phyloP scores from a whole-genome alignment of 2,329 filamentous ascomycete genomes.

The Fusarium falciforme region DNA sequence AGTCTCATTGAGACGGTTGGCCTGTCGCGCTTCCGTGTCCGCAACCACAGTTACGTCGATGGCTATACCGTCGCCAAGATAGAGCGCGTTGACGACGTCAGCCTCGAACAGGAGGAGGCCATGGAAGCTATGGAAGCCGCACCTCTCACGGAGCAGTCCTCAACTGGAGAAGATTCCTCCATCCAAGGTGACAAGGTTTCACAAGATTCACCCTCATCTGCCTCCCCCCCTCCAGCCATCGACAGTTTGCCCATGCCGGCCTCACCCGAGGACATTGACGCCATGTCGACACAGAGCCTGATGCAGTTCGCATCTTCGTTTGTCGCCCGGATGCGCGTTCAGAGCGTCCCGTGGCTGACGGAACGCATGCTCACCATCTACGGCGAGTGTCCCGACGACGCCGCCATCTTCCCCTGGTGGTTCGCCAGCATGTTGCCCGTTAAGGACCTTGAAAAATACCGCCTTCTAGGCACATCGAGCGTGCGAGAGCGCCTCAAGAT shows the following conservation, averaged over 20 bases:
- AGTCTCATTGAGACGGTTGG: conserved; percentile 85
- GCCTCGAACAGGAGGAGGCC: conserved; percentile 81
- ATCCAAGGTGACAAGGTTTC: conserved; percentile 8
- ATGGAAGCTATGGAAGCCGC: conserved; percentile 74
- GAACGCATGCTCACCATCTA: conserved; percentile 78
- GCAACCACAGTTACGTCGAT: conserved; percentile 73
- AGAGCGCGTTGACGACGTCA: conserved; percentile 84
- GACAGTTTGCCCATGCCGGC: conserved; percentile 9
- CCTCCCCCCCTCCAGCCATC: neutral
- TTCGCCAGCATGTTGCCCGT: conserved; percentile 85
- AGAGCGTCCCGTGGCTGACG: conserved; percentile 80
- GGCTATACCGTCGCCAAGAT: conserved; percentile 83
- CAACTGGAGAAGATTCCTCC: neutral
- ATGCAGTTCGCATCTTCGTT: conserved; percentile 75
- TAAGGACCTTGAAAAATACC: conserved; percentile 82
- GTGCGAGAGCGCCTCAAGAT: conserved; percentile 87
- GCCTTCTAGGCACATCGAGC: conserved; percentile 76
- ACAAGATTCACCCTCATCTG: neutral
- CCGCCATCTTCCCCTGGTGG: conserved; percentile 88
- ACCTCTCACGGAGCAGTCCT: neutral
- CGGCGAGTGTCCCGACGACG: conserved; percentile 80
- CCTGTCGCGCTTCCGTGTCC: conserved; percentile 79
- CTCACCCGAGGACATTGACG: conserved; percentile 33
- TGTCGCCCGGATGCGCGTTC: conserved; percentile 73
- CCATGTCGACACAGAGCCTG: conserved; percentile 76